Evolutionary conservation across 768 basidiomycete species (phyloP), one percentile per base, ranked within the genome.

Genomic region (Panus rudis): DNA sequence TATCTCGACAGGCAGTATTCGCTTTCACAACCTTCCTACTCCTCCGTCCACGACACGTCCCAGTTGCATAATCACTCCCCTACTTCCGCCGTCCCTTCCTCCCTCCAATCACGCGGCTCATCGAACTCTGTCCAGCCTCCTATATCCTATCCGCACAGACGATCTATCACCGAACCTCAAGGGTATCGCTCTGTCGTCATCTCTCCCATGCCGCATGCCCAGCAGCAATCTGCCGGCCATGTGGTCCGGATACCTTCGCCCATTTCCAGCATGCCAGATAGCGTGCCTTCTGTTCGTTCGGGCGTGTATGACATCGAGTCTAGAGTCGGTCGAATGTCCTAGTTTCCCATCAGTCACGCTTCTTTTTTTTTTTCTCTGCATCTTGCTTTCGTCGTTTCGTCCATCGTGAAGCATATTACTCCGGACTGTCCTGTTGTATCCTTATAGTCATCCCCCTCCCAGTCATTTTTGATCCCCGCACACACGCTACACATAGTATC

Each of bases 111-210:
- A n/a, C n/a, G n/a, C n/a, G n/a, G n/a, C n/a, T n/a, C n/a, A n/a
- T n/a, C n/a, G n/a, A n/a, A n/a, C n/a, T n/a, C n/a, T n/a, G 54
- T 63, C 23, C 71, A 76, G 41, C 61, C 67, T 7, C 56, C 72
- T 31, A 51, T 73, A 44, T 62, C 74, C 12, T 81, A 73, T 55
- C 68, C 70, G 30, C 77, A 76, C 50, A 70, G 79, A 47, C 72
- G 81, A 39, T 68, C 78, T 28, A 63, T 74, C 39, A 76, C 75
- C 23, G 80, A 81, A 37, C 70, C 78, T 19, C 76, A 75, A 50
- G 68, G 67, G 14, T 77, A 69, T 58, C 64, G 63, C 43, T 27
- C 43, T 45, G 30, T 24, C 28, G 28, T 30, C 28, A 30, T 30
- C 10, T 70, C 45, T 62, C 64, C 39, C 74, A 72, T 56, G 70